Conservation (phyloP, 78 protist species). For the Isochrysis galbana region DNA sequence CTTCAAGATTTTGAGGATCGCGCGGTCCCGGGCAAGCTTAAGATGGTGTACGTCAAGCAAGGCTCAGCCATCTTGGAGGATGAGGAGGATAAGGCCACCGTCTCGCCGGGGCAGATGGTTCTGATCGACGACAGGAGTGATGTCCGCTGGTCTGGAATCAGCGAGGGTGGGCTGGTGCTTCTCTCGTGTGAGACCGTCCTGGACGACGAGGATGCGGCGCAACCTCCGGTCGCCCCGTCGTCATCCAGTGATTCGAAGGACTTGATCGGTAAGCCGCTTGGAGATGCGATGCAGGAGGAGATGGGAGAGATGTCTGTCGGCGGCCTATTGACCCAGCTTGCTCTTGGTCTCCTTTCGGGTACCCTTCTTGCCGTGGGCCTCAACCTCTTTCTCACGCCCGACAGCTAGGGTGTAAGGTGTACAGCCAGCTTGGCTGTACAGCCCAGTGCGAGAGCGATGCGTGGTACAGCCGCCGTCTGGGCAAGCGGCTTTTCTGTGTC, state of each 20-base stretch:
- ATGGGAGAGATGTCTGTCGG: background rate
- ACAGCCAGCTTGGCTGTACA: no score
- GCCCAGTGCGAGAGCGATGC: no score
- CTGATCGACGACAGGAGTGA: background rate
- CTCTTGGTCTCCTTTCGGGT: background rate
- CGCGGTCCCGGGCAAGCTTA: background rate
- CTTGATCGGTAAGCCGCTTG: background rate
- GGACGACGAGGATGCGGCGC: background rate
- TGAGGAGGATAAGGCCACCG: background rate
- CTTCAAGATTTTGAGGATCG: background rate
- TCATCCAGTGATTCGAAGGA: no score
- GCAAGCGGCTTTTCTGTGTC: no score
- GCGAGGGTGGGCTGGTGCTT: background rate
- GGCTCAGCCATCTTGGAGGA: background rate
- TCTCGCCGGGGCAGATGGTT: background rate
- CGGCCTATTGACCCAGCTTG: background rate
- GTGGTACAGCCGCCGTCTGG: no score
- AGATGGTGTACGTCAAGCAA: background rate
- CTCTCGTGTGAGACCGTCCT: background rate
- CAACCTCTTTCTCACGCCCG: background rate
- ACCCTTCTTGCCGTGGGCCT: background rate
- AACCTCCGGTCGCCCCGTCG: no score
- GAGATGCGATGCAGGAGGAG: background rate
- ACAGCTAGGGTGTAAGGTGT: no score
- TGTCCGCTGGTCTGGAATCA: background rate